A percentile compares a stretch with the other conserved stretches of the same genome.
These are phyloP conservation scores for Pestalotiopsis sp. DNA, from an alignment of 2,329 filamentous ascomycete genomes.

Conservation along the genomic window DNA sequence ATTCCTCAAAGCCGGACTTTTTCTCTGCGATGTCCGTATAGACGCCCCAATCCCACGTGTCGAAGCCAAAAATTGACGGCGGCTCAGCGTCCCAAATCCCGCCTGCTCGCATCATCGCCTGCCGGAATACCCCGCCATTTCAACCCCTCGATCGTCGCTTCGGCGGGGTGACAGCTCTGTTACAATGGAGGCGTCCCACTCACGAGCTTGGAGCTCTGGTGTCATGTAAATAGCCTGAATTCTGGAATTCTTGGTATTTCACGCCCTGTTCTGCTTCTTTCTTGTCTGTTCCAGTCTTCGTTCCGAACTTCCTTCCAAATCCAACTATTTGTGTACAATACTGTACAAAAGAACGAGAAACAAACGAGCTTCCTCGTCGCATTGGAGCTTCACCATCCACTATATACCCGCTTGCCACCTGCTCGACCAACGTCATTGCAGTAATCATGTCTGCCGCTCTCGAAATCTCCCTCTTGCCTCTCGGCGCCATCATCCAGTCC, in stretches of 20 bases:
- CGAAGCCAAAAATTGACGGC: not conserved
- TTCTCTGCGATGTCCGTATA: not conserved
- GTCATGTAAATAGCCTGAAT: slow-evolving; percentile 14
- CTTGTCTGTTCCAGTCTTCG: not conserved
- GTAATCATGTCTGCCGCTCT: slow-evolving; percentile 36
- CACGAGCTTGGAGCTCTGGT: not conserved
- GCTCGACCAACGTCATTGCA: not conserved
- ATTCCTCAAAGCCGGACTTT: not conserved
- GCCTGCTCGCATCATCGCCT: slow-evolving; percentile 11
- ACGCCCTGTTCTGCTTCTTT: not conserved
- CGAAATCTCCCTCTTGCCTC: slow-evolving; percentile 67
- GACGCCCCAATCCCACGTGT: slow-evolving; percentile 11
- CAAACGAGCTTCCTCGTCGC: too few relatives aligned
- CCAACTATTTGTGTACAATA: too few relatives aligned
- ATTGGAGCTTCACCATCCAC: too few relatives aligned
- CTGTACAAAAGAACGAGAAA: too few relatives aligned
- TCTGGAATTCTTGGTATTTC: not conserved
- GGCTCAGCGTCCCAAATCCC: not conserved
- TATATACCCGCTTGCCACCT: not conserved
- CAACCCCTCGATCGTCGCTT: not conserved
- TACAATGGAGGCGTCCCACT: not conserved
- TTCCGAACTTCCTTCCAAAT: too few relatives aligned
- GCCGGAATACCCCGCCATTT: slow-evolving; percentile 12
- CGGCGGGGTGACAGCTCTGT: not conserved
- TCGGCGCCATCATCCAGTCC: slow-evolving; percentile 80